These are phyloP conservation scores for Verticillium klebahnii DNA, from an alignment of 2,329 filamentous ascomycete genomes.

Conservation along the genomic window DNA sequence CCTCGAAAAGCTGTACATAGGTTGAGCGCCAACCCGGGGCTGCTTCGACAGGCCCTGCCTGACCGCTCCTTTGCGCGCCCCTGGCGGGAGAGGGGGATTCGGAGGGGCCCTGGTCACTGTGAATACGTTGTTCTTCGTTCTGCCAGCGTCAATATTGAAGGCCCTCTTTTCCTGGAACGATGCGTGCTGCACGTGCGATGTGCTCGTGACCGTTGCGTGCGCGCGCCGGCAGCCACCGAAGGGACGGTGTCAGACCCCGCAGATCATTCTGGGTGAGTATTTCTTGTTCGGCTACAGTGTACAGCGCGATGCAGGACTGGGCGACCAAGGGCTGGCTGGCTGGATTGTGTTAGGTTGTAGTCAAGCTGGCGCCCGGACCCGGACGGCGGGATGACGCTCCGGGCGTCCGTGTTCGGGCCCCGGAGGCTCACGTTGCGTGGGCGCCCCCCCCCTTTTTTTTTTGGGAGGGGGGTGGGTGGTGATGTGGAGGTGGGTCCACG, in stretches of 20 bases:
- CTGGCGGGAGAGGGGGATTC: slow-evolving; percentile 18
- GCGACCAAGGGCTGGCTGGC: neutral
- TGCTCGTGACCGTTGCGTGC: neutral
- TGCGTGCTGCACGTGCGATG: neutral
- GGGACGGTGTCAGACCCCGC: neutral
- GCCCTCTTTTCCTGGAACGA: neutral
- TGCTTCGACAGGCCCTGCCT: neutral
- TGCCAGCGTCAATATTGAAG: neutral
- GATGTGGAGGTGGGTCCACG: neutral
- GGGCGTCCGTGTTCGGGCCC: neutral
- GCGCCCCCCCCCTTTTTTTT: neutral
- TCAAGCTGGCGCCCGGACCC: neutral
- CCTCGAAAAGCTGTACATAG: neutral
- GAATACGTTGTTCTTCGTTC: neutral
- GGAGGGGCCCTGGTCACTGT: neutral
- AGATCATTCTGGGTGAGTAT: neutral
- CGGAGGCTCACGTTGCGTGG: neutral
- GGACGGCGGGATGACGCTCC: neutral
- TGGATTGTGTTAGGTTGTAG: neutral
- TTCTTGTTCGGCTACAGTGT: neutral
- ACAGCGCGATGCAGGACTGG: neutral
- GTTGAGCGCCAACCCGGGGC: neutral
- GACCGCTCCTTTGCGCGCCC: neutral
- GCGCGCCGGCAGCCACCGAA: neutral
- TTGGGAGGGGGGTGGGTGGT: no score